Evolutionary conservation across 2,329 filamentous ascomycete species (phyloP).

Genomic region (Acephala macrosclerotiorum): DNA sequence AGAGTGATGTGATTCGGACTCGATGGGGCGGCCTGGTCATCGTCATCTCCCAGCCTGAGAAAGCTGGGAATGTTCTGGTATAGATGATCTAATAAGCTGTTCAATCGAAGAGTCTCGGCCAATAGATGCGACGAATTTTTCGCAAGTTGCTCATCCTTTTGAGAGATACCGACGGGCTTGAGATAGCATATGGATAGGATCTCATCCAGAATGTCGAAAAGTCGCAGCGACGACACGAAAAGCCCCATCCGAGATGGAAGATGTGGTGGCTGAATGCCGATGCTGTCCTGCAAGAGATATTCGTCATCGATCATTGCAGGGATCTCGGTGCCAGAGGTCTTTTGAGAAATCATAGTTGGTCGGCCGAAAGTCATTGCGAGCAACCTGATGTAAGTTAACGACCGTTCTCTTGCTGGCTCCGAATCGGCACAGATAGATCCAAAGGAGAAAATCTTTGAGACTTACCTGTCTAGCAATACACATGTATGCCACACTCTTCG

Average conservation of each 20-base stretch:
- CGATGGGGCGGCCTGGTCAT: not conserved
- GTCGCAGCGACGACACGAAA: slow-evolving; percentile 32
- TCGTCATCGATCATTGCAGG: slow-evolving; percentile 44
- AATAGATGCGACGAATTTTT: not conserved
- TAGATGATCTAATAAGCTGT: slow-evolving; percentile 29
- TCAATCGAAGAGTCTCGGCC: slow-evolving; percentile 26
- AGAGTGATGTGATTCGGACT: slow-evolving; percentile 14
- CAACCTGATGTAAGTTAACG: slow-evolving; percentile 26
- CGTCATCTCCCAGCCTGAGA: slow-evolving; percentile 13
- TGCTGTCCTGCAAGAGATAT: slow-evolving; percentile 32
- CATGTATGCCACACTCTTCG: slow-evolving; percentile 44
- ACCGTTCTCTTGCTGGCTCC: not conserved
- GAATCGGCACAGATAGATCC: not conserved
- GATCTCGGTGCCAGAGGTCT: slow-evolving; percentile 20
- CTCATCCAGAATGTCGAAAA: slow-evolving; percentile 33
- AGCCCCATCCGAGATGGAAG: slow-evolving; percentile 36
- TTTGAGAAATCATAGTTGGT: slow-evolving; percentile 34
- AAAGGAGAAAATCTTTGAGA: not conserved
- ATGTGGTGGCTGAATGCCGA: slow-evolving; percentile 34
- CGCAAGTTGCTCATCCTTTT: not conserved
- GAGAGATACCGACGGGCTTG: not conserved
- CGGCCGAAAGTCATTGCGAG: slow-evolving; percentile 41
- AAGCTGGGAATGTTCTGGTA: slow-evolving; percentile 21
- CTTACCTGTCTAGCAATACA: slow-evolving; percentile 42
- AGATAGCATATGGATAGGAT: slow-evolving; percentile 28